Evolutionary conservation across 805 yeast genomes (phyloP).

Genomic region (Cyberlindnera samutprakarnensis): DNA sequence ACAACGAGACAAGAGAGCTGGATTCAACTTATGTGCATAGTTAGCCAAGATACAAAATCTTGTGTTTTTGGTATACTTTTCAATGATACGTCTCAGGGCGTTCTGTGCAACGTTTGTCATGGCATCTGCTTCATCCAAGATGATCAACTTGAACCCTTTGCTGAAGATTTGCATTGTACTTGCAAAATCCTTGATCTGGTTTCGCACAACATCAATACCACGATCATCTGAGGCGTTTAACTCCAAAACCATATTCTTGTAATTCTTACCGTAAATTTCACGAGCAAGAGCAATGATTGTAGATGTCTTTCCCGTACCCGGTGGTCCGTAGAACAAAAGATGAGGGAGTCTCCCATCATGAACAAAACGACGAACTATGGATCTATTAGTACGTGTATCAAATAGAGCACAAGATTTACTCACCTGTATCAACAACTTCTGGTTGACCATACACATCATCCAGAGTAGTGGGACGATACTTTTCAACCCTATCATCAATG

Average conservation of each 20-base stretch:
- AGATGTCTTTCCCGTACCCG: slow-evolving; percentile 91
- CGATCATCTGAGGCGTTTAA: slow-evolving; percentile 96
- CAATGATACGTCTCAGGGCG: slow-evolving; percentile 73
- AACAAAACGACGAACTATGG: slow-evolving; percentile 64
- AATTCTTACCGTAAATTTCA: slow-evolving; percentile 78
- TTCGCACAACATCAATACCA: slow-evolving; percentile 97
- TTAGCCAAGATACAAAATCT: slow-evolving; percentile 93
- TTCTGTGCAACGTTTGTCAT: slow-evolving; percentile 85
- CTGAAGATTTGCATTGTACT: slow-evolving; percentile 90
- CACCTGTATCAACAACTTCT: slow-evolving; percentile 67
- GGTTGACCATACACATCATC: slow-evolving; percentile 91
- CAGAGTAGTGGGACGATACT: slow-evolving; percentile 79
- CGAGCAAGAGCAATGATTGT: slow-evolving; percentile 82
- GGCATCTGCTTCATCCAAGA: slow-evolving; percentile 96
- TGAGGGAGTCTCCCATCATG: slow-evolving; percentile 83
- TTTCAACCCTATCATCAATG: slow-evolving; percentile 65
- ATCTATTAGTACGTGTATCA: not conserved
- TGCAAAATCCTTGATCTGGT: slow-evolving; percentile 94
- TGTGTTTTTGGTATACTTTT: slow-evolving; percentile 90
- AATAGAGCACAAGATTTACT: slow-evolving; percentile 2
- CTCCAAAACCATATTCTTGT: slow-evolving; percentile 86
- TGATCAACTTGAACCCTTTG: slow-evolving; percentile 78
- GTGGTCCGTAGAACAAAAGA: slow-evolving; percentile 89
- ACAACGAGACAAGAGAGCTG: slow-evolving; percentile 91
- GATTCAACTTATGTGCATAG: slow-evolving; percentile 91